phyloP scores from a whole-genome alignment of 495 filamentous ascomycete species.

The Penicillium coprophilum region DNA sequence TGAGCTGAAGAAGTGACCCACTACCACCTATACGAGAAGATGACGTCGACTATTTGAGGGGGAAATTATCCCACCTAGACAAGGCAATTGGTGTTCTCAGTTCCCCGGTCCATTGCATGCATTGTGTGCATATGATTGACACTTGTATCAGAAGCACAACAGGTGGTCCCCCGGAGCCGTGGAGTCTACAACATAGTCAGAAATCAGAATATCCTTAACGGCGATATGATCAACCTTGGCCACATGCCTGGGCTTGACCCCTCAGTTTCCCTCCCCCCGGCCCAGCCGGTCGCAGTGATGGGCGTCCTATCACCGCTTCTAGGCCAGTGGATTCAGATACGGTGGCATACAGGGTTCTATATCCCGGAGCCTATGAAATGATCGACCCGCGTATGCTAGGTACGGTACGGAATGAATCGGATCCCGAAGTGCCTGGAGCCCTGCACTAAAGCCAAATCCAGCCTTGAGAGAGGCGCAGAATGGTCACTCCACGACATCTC shows the following conservation, averaged over 20 bases:
- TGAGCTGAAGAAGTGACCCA: slow-evolving; percentile 22
- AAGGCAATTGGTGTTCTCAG: not conserved
- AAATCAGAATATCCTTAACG: slow-evolving; percentile 3
- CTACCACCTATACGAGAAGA: slow-evolving; percentile 27
- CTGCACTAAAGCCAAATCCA: slow-evolving; percentile 1
- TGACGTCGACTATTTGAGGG: slow-evolving; percentile 32
- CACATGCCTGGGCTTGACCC: slow-evolving; percentile 16
- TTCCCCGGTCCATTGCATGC: not conserved
- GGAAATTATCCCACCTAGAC: slow-evolving; percentile 9
- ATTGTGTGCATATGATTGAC: not conserved
- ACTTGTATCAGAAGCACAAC: slow-evolving; percentile 6
- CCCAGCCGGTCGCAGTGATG: slow-evolving; percentile 20
- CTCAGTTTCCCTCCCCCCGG: slow-evolving; percentile 21
- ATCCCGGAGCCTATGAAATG: slow-evolving; percentile 28
- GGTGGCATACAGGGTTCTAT: slow-evolving; percentile 22
- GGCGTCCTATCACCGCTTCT: slow-evolving; percentile 16
- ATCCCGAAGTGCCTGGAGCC: slow-evolving; percentile 15
- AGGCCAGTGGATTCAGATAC: slow-evolving; percentile 20
- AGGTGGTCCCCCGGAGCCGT: slow-evolving; percentile 2
- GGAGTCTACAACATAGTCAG: slow-evolving; percentile 1
- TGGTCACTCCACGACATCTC: not conserved
- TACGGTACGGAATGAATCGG: slow-evolving; percentile 29
- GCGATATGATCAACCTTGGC: slow-evolving; percentile 18
- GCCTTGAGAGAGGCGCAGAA: slow-evolving; percentile 1
- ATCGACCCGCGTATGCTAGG: slow-evolving; percentile 14